Conservation (phyloP, 2,329 filamentous ascomycete genomes). For the Xylariaceae sp. region DNA sequence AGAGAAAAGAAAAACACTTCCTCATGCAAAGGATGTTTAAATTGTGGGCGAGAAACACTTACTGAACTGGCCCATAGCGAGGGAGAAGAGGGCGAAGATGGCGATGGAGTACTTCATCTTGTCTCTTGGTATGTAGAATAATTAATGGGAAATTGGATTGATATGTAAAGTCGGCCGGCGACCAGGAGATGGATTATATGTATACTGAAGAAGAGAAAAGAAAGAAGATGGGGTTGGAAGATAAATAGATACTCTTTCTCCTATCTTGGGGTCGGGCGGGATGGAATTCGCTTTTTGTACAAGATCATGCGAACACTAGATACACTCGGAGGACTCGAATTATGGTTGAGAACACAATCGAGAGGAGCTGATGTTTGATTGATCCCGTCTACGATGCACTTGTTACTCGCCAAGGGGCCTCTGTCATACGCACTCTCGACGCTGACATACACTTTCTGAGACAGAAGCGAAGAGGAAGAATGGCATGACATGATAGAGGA, state of each 20-base stretch:
- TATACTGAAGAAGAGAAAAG: too few relatives aligned
- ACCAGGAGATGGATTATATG: constrained; percentile 38
- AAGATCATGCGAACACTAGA: too few relatives aligned
- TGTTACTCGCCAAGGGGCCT: constrained; percentile 10
- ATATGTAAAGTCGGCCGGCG: constrained; percentile 51
- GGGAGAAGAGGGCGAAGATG: constrained; percentile 42
- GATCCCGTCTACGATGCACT: too few relatives aligned
- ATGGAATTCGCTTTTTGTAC: too few relatives aligned
- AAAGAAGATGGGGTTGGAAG: too few relatives aligned
- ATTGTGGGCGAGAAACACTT: constrained; percentile 16
- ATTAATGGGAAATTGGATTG: constrained; percentile 24
- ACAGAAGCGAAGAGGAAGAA: constrained; percentile 13
- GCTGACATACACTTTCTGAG: constrained; percentile 22
- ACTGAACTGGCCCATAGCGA: constrained; percentile 39
- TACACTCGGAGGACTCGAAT: too few relatives aligned
- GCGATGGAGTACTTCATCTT: constrained; percentile 51
- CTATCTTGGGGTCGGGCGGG: too few relatives aligned
- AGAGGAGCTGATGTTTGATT: neutral
- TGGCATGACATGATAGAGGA: neutral
- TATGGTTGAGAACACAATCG: too few relatives aligned
- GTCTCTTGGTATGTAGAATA: constrained; percentile 27
- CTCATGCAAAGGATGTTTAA: too few relatives aligned
- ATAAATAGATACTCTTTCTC: too few relatives aligned
- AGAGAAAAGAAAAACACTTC: too few relatives aligned
- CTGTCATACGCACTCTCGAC: constrained; percentile 22